A percentile compares a stretch with the other conserved stretches of the same genome.
Evolutionary conservation across 2,329 filamentous ascomycete genomes (phyloP).

Genomic region (Pleoardoris graminearum): DNA sequence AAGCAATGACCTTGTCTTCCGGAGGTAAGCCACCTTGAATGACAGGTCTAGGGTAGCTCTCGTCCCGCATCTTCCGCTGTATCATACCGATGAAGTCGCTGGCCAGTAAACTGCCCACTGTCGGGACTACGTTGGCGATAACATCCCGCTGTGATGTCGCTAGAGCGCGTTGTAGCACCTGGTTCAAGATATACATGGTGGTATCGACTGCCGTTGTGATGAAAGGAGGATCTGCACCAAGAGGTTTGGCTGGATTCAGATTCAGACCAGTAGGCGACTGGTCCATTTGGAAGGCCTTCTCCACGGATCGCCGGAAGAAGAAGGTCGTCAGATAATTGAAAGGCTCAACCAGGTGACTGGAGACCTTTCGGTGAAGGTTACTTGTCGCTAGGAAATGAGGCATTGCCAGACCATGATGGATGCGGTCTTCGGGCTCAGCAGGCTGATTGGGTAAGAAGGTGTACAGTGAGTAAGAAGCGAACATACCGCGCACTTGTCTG

Average conservation of each 20-base stretch:
- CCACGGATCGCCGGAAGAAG: slow-evolving; percentile 93
- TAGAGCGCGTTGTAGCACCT: slow-evolving; percentile 82
- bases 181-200: slow-evolving; percentile 98
- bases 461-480: slow-evolving; percentile 8
- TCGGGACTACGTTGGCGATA: slow-evolving; percentile 75
- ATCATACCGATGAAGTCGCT: slow-evolving; percentile 96
- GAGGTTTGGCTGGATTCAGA: slow-evolving; percentile 70
- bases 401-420: slow-evolving; percentile 62
- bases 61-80: slow-evolving; percentile 95
- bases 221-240: slow-evolving; percentile 80
- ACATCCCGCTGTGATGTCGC: slow-evolving; percentile 83
- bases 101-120: slow-evolving; percentile 76
- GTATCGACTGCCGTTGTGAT: slow-evolving; percentile 97
- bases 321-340: slow-evolving; percentile 95
- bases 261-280: slow-evolving; percentile 81
- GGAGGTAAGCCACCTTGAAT: slow-evolving; percentile 82
- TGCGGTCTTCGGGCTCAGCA: slow-evolving; percentile 53
- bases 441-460: slow-evolving; percentile 29
- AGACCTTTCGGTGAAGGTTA: slow-evolving; percentile 77
- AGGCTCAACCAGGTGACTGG: slow-evolving; percentile 71
- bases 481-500: slow-evolving; percentile 79
- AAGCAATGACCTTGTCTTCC: slow-evolving; percentile 84
- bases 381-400: slow-evolving; percentile 79
- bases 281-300: slow-evolving; percentile 96
- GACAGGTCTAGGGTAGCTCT: slow-evolving; percentile 81